Conservation (phyloP, 192 early-diverging fungal genomes). For the Chytriomyces confervae region DNA sequence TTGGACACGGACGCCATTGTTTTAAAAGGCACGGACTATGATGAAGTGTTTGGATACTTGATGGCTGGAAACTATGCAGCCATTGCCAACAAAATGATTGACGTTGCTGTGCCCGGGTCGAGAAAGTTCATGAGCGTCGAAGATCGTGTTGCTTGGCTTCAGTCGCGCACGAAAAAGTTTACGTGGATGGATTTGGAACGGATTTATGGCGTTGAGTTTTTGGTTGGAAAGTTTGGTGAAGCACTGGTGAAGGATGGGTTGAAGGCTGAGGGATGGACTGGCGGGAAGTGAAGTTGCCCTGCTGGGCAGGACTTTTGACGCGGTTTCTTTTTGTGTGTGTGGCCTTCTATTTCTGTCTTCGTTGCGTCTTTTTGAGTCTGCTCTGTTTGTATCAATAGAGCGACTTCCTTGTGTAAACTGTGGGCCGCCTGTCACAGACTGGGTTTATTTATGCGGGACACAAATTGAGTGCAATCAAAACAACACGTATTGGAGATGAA, state of each 20-base stretch:
- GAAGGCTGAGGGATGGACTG: constrained; percentile 1
- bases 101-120: constrained; percentile 10
- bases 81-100: constrained; percentile 38
- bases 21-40: constrained; percentile 42
- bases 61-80: constrained; percentile 39
- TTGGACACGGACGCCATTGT: constrained; percentile 32
- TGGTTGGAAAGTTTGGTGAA: constrained; percentile 15
- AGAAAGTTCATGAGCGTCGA: not conserved
- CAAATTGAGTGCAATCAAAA: too few relatives aligned
- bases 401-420: too few relatives aligned
- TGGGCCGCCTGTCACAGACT: too few relatives aligned
- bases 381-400: too few relatives aligned
- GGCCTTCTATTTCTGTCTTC: too few relatives aligned
- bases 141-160: constrained; percentile 12
- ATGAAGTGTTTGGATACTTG: constrained; percentile 40
- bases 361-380: too few relatives aligned
- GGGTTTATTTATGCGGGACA: too few relatives aligned
- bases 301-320: too few relatives aligned
- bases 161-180: constrained; percentile 10
- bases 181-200: constrained; percentile 19
- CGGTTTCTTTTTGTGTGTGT: too few relatives aligned
- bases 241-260: constrained; percentile 1
- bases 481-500: too few relatives aligned
- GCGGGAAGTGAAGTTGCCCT: not conserved
- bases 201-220: constrained; percentile 15